phyloP scores from a whole-genome alignment of 805 yeast genomes.

The Barnettozyma californica region DNA sequence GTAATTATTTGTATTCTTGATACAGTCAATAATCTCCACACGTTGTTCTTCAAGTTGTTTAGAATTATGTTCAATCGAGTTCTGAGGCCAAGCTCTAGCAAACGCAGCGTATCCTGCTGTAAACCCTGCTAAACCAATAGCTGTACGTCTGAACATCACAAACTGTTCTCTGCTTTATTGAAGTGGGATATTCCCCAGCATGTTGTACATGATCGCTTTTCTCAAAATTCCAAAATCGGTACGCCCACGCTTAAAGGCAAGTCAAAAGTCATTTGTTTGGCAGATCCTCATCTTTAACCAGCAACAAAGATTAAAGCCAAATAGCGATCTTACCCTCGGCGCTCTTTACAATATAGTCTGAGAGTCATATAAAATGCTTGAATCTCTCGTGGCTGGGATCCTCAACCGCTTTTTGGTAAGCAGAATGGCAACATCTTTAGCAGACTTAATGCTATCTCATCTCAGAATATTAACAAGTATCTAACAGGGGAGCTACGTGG shows the following conservation, averaged over 20 bases:
- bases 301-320: not conserved
- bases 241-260: not conserved
- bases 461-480: conserved; percentile 1
- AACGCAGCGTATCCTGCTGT: conserved; percentile 23
- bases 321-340: not conserved
- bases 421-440: not conserved
- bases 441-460: not conserved
- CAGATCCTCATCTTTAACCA: not conserved
- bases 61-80: conserved; percentile 13
- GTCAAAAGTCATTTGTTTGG: not conserved
- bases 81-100: conserved; percentile 24
- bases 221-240: not conserved
- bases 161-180: not conserved
- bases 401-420: conserved; percentile 48
- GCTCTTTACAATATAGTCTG: not conserved
- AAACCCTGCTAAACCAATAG: conserved; percentile 17
- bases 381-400: conserved; percentile 58
- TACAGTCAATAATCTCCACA: conserved; percentile 22
- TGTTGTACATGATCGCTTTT: too few relatives aligned
- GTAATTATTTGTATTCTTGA: conserved; percentile 27
- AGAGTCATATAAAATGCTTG: conserved; percentile 41
- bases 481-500: conserved; percentile 64
- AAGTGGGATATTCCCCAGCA: not conserved
- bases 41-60: conserved; percentile 21
- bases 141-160: conserved; percentile 12